Base-by-base conservation (phyloP, 768 basidiomycete species). In the Hemileccinum rubropunctum region DNA sequence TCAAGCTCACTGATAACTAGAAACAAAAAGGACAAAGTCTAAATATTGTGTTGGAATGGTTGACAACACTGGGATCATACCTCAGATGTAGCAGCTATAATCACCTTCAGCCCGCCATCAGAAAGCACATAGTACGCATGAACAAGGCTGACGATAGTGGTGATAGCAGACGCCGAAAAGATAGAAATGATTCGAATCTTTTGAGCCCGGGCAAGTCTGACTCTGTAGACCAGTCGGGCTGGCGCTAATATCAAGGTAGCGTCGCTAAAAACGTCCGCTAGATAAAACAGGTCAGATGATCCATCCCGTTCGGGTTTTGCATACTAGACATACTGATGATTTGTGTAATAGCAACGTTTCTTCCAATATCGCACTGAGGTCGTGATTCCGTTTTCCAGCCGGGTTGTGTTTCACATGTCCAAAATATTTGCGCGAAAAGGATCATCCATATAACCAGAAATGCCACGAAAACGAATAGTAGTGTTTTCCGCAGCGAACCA, bases 341-440 rank as follows among this genome's bases (percentile, higher is more conserved):
- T 36, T 45, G 44, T 21, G 44, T 34, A 23, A 45, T 36, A 18
- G 44, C 44, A 6, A 45, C 44, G 4, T 27, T 36, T 26, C 23
- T 3, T 3, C 44, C 44, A 4, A 45, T 23, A n/a, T 36, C 23
- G 34, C 44, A 45, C 15, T 45, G 44, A 36, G 44, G 44, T 2
- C 21, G 21, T 30, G 48, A 27, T 1, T 23, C 5, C 8, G 42
- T 38, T 38, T 45, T 50, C 49, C 49, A 50, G 6, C 37, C 49
- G 8, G 20, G 36, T 45, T 45, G 42, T 3, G 49, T 4, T 39
- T 50, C 49, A 17, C 49, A 50, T 1, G 36, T 32, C 49, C 49
- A 50, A 30, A 50, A 50, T 3, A 45, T 36, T 45, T 50, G 49
- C n/a, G 49, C 49, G 10, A 50, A 45, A 26, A 50, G 49, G 30